These are phyloP conservation scores for Pittosporum tobira DNA, from an alignment of 129 eudicot genomes.

Conservation along the genomic window DNA sequence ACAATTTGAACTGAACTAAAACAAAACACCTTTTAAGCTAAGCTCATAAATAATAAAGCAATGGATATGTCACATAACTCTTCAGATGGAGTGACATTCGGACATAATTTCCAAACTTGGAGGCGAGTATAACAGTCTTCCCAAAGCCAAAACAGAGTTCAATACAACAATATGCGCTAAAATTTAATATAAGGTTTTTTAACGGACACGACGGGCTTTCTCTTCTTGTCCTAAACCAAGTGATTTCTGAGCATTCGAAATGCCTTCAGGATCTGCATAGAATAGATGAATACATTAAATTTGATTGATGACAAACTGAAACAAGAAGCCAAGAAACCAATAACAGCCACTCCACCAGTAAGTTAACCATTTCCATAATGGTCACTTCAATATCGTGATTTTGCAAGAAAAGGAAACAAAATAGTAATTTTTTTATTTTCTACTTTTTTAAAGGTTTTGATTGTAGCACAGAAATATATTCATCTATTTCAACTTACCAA, in stretches of 20 bases:
- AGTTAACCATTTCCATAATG: not conserved
- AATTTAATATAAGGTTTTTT: conserved; percentile 5
- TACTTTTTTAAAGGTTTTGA: not conserved
- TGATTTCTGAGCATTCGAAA: conserved; percentile 85
- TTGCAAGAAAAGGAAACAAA: not conserved
- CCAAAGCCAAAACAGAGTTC: not conserved
- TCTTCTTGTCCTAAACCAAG: conserved; percentile 93
- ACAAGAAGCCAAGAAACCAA: not conserved
- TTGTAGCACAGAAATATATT: not conserved
- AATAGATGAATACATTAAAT: conserved; percentile 13
- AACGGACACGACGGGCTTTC: conserved; percentile 72
- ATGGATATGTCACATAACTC: not conserved
- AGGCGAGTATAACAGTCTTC: no score
- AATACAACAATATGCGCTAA: not conserved
- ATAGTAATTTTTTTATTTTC: not conserved
- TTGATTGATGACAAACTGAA: not conserved
- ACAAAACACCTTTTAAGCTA: no score
- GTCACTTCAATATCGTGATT: no score
- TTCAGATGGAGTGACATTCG: not conserved
- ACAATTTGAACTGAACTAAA: no score
- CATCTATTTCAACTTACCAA: conserved; percentile 42
- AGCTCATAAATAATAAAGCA: no score
- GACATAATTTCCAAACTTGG: not conserved
- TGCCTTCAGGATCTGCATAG: conserved; percentile 81
- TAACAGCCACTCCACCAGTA: not conserved